Evolutionary conservation across 2,329 filamentous ascomycete species (phyloP).

Genomic region (Diaporthe helianthi): DNA sequence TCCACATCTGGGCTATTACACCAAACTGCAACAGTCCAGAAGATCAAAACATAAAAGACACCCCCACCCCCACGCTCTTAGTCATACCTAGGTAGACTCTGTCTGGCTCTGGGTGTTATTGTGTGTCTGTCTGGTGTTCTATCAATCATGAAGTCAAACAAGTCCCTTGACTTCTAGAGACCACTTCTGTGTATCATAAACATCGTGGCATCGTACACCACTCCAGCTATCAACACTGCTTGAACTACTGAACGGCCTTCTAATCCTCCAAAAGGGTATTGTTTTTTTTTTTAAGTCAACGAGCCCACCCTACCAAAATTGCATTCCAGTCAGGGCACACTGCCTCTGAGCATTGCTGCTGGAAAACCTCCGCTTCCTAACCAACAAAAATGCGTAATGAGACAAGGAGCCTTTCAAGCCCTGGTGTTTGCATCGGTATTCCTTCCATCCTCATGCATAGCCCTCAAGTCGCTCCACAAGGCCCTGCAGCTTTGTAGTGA

Average conservation of each 20-base stretch:
- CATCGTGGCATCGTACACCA: conserved; percentile 33
- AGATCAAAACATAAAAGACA: background rate
- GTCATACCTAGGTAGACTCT: background rate
- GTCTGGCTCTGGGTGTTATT: background rate
- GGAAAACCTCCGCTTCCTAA: background rate
- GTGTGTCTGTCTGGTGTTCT: conserved; percentile 25
- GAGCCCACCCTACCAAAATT: conserved; percentile 6
- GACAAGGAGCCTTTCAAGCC: background rate
- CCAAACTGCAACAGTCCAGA: background rate
- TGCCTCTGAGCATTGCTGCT: background rate
- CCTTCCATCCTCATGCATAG: conserved; percentile 8
- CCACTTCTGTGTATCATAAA: conserved; percentile 24
- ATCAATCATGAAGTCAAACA: conserved; percentile 27
- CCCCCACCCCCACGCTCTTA: background rate
- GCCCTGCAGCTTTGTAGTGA: conserved; percentile 48
- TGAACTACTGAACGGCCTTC: background rate
- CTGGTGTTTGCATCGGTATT: background rate
- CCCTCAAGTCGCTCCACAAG: conserved; percentile 49
- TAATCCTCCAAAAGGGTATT: conserved; percentile 17
- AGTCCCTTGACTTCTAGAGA: conserved; percentile 1
- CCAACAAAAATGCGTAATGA: background rate
- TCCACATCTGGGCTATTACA: background rate
- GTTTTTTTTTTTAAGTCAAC: conserved; percentile 10
- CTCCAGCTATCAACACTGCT: background rate
- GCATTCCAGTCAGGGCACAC: background rate